phyloP scores from a whole-genome alignment of 2,329 filamentous ascomycete species.

The Metarhizium brunneum region DNA sequence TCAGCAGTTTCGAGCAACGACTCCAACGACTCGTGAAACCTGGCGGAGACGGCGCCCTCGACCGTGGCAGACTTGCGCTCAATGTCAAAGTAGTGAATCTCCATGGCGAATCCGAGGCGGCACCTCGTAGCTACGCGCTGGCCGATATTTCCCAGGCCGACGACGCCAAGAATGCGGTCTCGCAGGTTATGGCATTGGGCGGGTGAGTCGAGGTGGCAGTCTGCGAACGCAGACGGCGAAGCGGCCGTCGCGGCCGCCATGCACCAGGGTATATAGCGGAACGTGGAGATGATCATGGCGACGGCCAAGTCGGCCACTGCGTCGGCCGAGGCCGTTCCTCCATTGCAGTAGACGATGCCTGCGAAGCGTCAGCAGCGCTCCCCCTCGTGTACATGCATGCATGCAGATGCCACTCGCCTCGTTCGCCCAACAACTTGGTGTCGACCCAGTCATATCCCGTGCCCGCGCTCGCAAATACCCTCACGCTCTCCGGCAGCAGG shows the following conservation, averaged over 20 bases:
- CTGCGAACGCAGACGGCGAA: slow-evolving; percentile 33
- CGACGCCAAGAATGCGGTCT: slow-evolving; percentile 51
- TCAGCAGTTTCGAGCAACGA: slow-evolving; percentile 44
- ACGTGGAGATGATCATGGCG: slow-evolving; percentile 59
- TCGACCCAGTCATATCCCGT: slow-evolving; percentile 61
- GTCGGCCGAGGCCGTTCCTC: slow-evolving; percentile 60
- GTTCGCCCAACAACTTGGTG: slow-evolving; percentile 48
- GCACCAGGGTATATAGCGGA: slow-evolving; percentile 59
- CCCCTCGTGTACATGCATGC: neutral
- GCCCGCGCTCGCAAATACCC: slow-evolving; percentile 55
- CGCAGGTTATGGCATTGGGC: slow-evolving; percentile 54
- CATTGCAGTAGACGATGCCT: slow-evolving; percentile 65
- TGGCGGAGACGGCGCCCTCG: slow-evolving; percentile 32
- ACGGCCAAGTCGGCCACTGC: slow-evolving; percentile 65
- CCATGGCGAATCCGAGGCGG: slow-evolving; percentile 53
- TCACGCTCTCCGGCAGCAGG: slow-evolving; percentile 44
- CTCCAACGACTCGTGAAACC: slow-evolving; percentile 40
- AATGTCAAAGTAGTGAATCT: slow-evolving; percentile 54
- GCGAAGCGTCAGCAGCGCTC: neutral
- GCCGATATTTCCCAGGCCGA: slow-evolving; percentile 61
- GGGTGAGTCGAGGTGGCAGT: slow-evolving; percentile 52
- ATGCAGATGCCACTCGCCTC: slow-evolving; percentile 30
- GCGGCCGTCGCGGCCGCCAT: slow-evolving; percentile 41
- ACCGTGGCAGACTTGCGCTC: slow-evolving; percentile 34
- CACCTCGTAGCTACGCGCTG: slow-evolving; percentile 48